Conservation (phyloP, 2,329 filamentous ascomycete species). For the Venturia asperata region DNA sequence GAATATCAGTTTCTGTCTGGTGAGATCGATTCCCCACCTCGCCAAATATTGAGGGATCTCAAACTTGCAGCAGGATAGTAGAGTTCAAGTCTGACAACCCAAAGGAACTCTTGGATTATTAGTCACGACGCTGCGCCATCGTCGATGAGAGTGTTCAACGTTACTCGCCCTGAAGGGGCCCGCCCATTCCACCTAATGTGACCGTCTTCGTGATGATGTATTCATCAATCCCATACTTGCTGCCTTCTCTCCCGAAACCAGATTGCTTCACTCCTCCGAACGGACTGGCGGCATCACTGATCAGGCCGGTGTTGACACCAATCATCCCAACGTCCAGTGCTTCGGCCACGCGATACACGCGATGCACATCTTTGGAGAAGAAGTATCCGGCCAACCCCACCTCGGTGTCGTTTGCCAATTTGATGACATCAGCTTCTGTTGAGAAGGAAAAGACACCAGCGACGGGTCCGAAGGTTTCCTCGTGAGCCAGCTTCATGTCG, state of each 20-base stretch:
- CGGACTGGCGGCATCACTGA: slow-evolving; percentile 41
- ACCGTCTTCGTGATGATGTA: slow-evolving; percentile 43
- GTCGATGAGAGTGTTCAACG: not conserved
- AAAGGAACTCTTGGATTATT: too few species aligned
- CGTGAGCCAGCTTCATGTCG: slow-evolving; percentile 74
- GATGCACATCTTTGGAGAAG: slow-evolving; percentile 59
- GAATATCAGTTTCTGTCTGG: too few species aligned
- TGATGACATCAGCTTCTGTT: slow-evolving; percentile 80
- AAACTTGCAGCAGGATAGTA: too few species aligned
- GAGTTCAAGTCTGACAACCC: too few species aligned
- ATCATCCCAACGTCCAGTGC: slow-evolving; percentile 80
- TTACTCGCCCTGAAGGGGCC: slow-evolving; percentile 9
- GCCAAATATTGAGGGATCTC: too few species aligned
- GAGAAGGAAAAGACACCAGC: slow-evolving; percentile 85
- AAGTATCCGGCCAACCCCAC: slow-evolving; percentile 94
- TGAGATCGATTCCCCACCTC: too few species aligned
- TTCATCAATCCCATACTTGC: slow-evolving; percentile 44
- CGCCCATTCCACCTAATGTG: slow-evolving; percentile 46
- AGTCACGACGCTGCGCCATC: too few species aligned
- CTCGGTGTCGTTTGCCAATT: slow-evolving; percentile 70
- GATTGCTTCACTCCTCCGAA: slow-evolving; percentile 45
- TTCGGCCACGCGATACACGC: slow-evolving; percentile 55
- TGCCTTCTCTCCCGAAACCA: slow-evolving; percentile 47
- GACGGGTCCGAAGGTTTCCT: slow-evolving; percentile 95
- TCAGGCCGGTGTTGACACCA: slow-evolving; percentile 50